Evolutionary conservation across 1,284 basidiomycete genomes (phyloP).

Genomic region (Papiliotrema nemorosa): DNA sequence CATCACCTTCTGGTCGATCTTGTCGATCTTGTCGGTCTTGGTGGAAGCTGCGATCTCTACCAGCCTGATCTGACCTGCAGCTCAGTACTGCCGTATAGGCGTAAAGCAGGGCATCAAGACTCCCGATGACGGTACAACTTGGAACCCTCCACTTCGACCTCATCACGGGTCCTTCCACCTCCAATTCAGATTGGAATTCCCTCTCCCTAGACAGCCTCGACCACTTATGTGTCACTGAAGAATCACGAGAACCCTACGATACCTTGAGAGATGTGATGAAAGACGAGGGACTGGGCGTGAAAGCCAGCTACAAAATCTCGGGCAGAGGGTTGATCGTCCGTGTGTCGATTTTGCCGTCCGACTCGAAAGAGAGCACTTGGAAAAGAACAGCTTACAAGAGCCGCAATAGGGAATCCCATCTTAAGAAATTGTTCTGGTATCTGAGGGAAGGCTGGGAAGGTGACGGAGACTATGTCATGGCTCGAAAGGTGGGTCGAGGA

Average conservation of each 20-base stretch:
- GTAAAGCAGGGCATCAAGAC: too few relatives aligned
- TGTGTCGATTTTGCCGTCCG: slow-evolving; percentile 2
- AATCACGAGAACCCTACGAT: not conserved
- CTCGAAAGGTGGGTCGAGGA: not conserved
- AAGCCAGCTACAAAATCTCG: not conserved
- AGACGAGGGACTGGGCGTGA: not conserved
- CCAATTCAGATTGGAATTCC: not conserved
- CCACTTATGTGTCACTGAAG: not conserved
- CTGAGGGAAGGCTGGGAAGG: slow-evolving; percentile 4
- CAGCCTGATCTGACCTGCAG: too few relatives aligned
- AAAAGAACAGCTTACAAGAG: not conserved
- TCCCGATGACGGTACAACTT: not conserved
- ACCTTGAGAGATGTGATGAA: not conserved
- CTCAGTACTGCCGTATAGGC: too few relatives aligned
- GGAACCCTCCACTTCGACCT: slow-evolving; percentile 1
- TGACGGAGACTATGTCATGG: not conserved
- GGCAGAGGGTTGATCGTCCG: not conserved
- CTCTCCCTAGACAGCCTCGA: not conserved
- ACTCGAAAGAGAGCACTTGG: slow-evolving; percentile 3
- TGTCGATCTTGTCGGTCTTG: too few relatives aligned
- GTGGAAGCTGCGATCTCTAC: too few relatives aligned
- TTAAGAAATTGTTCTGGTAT: not conserved
- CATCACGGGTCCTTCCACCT: slow-evolving; percentile 1
- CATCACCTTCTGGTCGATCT: too few relatives aligned
- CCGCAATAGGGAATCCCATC: not conserved